phyloP scores from a whole-genome alignment of 2,329 filamentous ascomycete species.

The Monosporascus sp. region DNA sequence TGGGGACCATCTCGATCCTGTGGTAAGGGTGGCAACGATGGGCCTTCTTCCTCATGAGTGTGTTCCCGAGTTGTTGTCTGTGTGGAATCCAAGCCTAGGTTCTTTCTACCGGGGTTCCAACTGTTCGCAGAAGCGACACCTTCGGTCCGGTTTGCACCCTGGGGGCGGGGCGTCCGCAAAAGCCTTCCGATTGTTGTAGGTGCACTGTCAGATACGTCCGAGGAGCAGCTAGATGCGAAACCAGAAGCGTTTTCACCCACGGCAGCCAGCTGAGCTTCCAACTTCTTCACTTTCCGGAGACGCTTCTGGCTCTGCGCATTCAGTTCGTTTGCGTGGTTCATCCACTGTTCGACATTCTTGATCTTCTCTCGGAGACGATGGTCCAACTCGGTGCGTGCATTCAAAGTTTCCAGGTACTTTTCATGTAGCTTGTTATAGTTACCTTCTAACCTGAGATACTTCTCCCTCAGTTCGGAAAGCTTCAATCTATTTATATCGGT shows the following conservation, averaged over 20 bases:
- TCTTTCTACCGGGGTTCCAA: not conserved
- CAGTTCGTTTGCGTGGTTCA: conserved; percentile 37
- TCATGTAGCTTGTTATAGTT: conserved; percentile 36
- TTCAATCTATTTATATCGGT: conserved; percentile 12
- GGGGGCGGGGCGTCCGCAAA: not conserved
- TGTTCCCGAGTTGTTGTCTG: conserved; percentile 1
- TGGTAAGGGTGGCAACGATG: conserved; percentile 27
- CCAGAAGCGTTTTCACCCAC: conserved; percentile 6
- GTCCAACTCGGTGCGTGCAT: conserved; percentile 22
- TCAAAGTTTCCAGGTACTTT: conserved; percentile 18
- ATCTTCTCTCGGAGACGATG: conserved; percentile 38
- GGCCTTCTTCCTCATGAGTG: conserved; percentile 5
- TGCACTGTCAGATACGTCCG: conserved; percentile 9
- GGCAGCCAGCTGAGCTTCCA: conserved; percentile 33
- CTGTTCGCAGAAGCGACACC: no score
- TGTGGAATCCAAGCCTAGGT: conserved; percentile 4
- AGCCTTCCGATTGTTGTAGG: conserved; percentile 1
- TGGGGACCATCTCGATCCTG: not conserved
- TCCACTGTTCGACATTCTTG: conserved; percentile 41
- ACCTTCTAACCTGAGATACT: conserved; percentile 33
- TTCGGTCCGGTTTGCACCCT: not conserved
- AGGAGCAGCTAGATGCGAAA: conserved; percentile 16
- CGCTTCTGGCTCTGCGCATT: conserved; percentile 26
- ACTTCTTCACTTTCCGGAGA: conserved; percentile 33
- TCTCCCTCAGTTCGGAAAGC: conserved; percentile 20